Evolutionary conservation across 768 basidiomycete species (phyloP).

Genomic region (Hirschioporus abietinus): DNA sequence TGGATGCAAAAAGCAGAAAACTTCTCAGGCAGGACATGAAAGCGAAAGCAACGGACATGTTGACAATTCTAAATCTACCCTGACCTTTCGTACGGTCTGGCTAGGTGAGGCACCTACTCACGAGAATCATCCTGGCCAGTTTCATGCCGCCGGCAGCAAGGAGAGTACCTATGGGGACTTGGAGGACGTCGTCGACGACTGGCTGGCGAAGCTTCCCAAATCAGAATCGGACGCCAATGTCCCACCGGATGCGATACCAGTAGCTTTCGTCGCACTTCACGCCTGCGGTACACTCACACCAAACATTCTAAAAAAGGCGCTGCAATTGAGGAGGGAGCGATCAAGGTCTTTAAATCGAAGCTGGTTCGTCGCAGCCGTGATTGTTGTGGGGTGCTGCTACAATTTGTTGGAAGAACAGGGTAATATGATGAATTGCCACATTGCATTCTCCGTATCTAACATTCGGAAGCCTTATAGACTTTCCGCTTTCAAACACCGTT

Average conservation of each 20-base stretch:
- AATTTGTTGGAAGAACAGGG: slow-evolving; percentile 58
- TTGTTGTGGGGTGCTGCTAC: slow-evolving; percentile 77
- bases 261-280: slow-evolving; percentile 65
- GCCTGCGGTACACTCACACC: slow-evolving; percentile 73
- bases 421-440: slow-evolving; percentile 21
- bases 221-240: slow-evolving; percentile 10
- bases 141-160: neutral
- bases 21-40: slow-evolving; percentile 5
- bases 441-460: slow-evolving; percentile 6
- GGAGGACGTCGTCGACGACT: slow-evolving; percentile 40
- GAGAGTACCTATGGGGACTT: slow-evolving; percentile 48
- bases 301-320: slow-evolving; percentile 54
- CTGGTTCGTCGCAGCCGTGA: slow-evolving; percentile 50
- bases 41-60: neutral
- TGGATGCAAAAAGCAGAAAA: neutral
- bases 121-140: neutral
- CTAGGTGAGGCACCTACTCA: neutral
- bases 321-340: slow-evolving; percentile 15
- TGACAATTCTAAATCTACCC: neutral
- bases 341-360: slow-evolving; percentile 14
- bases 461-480: slow-evolving; percentile 34
- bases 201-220: slow-evolving; percentile 32
- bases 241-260: slow-evolving; percentile 27
- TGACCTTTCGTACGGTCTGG: neutral
- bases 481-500: slow-evolving; percentile 41